Evolutionary conservation across 202 grass and related monocot genomes (phyloP), one percentile per base, ranked within the genome.

Genomic region (Zoysia matrella): DNA sequence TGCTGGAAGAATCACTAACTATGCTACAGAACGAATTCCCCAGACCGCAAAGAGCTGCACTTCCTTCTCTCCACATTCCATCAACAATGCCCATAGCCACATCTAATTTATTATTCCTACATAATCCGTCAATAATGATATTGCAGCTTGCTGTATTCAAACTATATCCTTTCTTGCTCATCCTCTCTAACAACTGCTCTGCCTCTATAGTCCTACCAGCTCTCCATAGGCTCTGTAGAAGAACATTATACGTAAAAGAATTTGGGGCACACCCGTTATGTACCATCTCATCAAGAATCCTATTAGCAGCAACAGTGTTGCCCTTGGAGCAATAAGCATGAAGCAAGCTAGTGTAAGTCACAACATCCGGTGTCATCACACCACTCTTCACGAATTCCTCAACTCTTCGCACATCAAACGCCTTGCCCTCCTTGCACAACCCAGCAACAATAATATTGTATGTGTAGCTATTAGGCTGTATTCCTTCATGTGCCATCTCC

Each of bases 381-480:
- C 84, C 82, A 30, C 88, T 91, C 78, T 85, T 86, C 85, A 95
- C 87, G 45, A 95, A 93, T 88, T 77, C 74, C 67, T 93, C 84
- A 58, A 95, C 87, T 71, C 83, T 89, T 85, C 89, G 83, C 44
- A 90, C 92, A 85, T 89, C 87, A 87, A 85, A 91, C 4, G 87
- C 72, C 80, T 90, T 95, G 71, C 90, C 90, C 76, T 89, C 88
- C 85, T 95, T 95, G 83, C 95, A 98, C 76, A 95, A 82, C 39
- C 92, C 90, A 79, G 94, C 72, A 7, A 95, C 86, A 69, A 98
- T 80, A 82, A 98, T 98, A 82, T 98, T 95, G 75, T 93, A 95
- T 0, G 95, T 93, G 62, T 93, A 89, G 74, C 75, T 75, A 76
- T 93, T 98, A 80, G 92, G 92, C 30, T 90, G 84, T 8, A 98